Base-by-base conservation (phyloP, 768 basidiomycete species). In the Termitomyces sp. region DNA sequence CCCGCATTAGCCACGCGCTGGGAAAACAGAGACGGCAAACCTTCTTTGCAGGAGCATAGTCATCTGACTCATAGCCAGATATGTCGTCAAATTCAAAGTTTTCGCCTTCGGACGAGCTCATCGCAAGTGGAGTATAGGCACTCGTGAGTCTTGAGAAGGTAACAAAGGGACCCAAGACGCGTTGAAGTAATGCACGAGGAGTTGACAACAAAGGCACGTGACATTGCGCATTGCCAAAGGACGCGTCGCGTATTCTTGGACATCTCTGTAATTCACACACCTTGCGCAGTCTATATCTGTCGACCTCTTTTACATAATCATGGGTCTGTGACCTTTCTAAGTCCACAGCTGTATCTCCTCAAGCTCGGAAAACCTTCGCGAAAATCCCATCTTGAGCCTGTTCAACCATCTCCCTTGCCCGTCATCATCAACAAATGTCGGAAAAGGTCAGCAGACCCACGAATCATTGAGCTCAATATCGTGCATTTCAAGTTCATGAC, bases 91-190 rank as follows among this genome's bases (percentile, higher is more conserved):
- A 61, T 59, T 83, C 81, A 49, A 85, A 90, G 60, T 77, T 81
- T 70, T 91, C 89, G 49, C 69, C 79, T 65, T 86, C 87, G 11
- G 87, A 87, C 53, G 85, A 87, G 70, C 83, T 87, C 89, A 90
- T 90, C 53, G 59, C 66, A 41, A 35, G 19, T 22, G 43, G 30
- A 40, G 28, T 32, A 11, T 26, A 50, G 30, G 32, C 9, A 6
- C 42, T 14, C 21, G 41, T 47, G 49, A 5, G 43, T 41, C 46
- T 34, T 26, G 32, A 45, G 17, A n/a, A 53, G 51, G 24, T 46
- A 41, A 53, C 43, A 51, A 56, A 51, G 44, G 42, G 21, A 9
- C 22, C 32, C 30, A 24, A 38, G 51, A 53, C 54, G 59, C 58
- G 48, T 52, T 51, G 50, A 41, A 28, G 4, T 11, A 2, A 17